Evolutionary conservation across 169 alveolate species (phyloP), one percentile per base, ranked within the genome.

Genomic region (Plasmodium gonderi): DNA sequence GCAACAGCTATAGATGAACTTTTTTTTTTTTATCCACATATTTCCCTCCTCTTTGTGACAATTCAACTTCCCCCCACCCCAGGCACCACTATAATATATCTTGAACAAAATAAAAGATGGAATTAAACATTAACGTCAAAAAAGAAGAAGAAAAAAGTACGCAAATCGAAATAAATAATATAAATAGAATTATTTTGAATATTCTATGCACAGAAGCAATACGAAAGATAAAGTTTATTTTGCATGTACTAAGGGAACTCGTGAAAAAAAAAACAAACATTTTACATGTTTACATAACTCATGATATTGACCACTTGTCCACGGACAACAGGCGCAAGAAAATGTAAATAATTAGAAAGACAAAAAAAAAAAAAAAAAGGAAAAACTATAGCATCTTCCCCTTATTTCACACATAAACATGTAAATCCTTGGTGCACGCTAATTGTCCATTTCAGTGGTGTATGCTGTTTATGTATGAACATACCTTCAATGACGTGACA

Each of bases 281-380:
- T 40, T 72, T 83, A 76, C 92, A 83, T 83, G 92, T 68, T 14
- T 83, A 83, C 31, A 47, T 83, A 74, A 83, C 83, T 31, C 54
- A 83, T 42, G 64, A 69, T 5, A 83, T 83, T 47, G 83, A 72
- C 77, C 92, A 83, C 26, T 76, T 83, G 60, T 69, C 92, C 31
- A 83, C 92, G 23, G 83, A 83, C 29, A 69, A 72, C 38, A 72
- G 77, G 44, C 33, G 60, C 23, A 69, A 74, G 82, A 12, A 83
- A 72, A 45, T 83, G 92, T 83, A 60, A 80, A 69, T 0, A 29
- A 20, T n/a, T n/a, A 0, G 45, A 44, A 11, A 5, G 26, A 23
- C 29, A n/a, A 17, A 8, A 33, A 9, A 9, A 0, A 5, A 11
- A n/a, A 0, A 20, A 11, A 49, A 49, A 11, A 29, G 68, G 26